Evolutionary conservation across 441 rosid species (phyloP).

Genomic region (Corymbia citriodora): DNA sequence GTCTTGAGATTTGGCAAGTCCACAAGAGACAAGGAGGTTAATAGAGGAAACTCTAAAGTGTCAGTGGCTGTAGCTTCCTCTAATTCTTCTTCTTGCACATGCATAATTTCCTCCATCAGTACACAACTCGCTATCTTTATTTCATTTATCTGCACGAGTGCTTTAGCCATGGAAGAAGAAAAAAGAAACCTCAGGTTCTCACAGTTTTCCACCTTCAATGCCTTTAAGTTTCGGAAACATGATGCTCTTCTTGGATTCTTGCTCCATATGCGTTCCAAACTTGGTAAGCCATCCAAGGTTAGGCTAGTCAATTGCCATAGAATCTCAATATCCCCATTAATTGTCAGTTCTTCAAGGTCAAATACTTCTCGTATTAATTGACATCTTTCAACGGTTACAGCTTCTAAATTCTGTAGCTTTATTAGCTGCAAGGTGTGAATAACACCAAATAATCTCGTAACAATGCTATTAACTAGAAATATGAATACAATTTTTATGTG

Average conservation of each 20-base stretch:
- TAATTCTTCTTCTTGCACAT: background rate
- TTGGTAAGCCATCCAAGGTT: background rate
- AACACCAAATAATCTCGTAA: too few relatives aligned
- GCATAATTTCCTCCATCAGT: fast-evolving
- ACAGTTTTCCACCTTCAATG: background rate
- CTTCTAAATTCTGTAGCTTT: too few relatives aligned
- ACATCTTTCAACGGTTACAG: background rate
- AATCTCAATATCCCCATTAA: fast-evolving
- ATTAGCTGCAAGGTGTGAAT: too few relatives aligned
- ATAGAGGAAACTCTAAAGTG: fast-evolving
- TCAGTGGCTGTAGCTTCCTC: fast-evolving
- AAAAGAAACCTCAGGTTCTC: background rate
- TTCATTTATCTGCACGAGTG: background rate
- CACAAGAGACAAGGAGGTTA: background rate
- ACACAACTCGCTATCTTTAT: fast-evolving
- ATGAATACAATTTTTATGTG: too few relatives aligned
- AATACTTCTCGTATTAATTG: background rate
- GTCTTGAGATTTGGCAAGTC: background rate
- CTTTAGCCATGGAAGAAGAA: background rate
- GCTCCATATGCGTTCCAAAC: background rate
- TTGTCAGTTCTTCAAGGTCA: fast-evolving
- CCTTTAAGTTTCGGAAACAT: fast-evolving
- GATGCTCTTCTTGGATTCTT: fast-evolving
- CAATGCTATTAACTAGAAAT: too few relatives aligned
- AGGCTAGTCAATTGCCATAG: fast-evolving